Base-by-base conservation (phyloP, 805 yeast genomes). In the Blastobotrys terrestris region DNA sequence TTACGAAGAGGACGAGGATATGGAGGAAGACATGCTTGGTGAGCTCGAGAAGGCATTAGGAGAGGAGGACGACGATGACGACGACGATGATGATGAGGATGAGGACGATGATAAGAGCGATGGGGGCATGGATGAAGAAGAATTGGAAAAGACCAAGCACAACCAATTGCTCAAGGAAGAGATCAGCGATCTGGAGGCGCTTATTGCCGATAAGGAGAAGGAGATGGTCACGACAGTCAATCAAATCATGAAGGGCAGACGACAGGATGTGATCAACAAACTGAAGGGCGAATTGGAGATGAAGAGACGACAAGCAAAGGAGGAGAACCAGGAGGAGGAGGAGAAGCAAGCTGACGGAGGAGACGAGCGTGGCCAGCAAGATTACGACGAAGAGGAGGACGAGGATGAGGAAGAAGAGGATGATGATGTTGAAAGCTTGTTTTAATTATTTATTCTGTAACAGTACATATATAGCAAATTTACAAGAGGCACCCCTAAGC, bases 161-260 rank as follows among this genome's bases (percentile, higher is more conserved):
- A 76, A 76, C 59, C 90, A 87, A 62, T 76, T 89, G 58, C 72
- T 94, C 52, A 81, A 80, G 55, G 98, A 92, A 68, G 97, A 91
- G 67, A 83, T 94, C 53, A 71, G 76, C 4, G 99, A 94, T 63
- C 75, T 94, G 55, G 90, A 87, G 64, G 62, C 77, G 14, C 90
- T 92, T 0, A 84, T 94, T 49, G 80, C 77, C 51, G 84, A 83
- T 61, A 91, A 92, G 63, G 81, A 80, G 65, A 75, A 76, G 46
- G 90, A 87, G 61, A 78, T 88, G 48, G 80, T 77, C 18, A 82
- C 83, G 58, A 75, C 82, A 2, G 77, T 82, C 48, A 89, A 89
- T 64, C 91, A 92, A 60, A 84, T 92, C 70, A 77, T 94, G 80
- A 82, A 84, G 63, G 86, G 84, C 67, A 84, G 97, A 71, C 87